Evolutionary conservation across 2,329 filamentous ascomycete genomes (phyloP).

Genomic region (Cordyceps tenuipes): DNA sequence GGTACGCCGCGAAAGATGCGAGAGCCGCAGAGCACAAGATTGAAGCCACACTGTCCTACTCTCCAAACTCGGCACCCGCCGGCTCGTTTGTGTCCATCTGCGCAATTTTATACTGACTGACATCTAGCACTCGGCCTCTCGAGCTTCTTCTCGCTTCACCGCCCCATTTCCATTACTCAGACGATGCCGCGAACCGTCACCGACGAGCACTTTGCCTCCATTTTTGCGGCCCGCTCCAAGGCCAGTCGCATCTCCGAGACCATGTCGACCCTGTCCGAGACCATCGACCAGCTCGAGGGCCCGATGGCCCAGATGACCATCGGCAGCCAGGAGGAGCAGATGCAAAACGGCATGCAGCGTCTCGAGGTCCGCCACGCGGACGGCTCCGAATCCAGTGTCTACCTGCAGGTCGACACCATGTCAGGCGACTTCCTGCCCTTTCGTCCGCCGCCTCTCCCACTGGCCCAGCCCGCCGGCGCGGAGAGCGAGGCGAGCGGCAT

Average conservation of each 20-base stretch:
- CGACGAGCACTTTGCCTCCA: conserved; percentile 70
- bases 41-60: not conserved
- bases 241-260: conserved; percentile 49
- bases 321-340: conserved; percentile 31
- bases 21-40: too few relatives aligned
- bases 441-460: conserved; percentile 72
- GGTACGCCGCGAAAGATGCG: conserved; percentile 35
- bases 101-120: conserved; percentile 13
- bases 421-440: conserved; percentile 70
- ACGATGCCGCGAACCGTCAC: conserved; percentile 67
- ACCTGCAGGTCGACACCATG: conserved; percentile 60
- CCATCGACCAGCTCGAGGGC: conserved; percentile 51
- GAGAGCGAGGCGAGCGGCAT: conserved; percentile 23
- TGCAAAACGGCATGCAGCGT: conserved; percentile 39
- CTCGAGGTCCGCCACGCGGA: conserved; percentile 48
- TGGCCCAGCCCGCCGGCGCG: conserved; percentile 40
- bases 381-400: conserved; percentile 49
- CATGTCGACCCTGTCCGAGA: conserved; percentile 56
- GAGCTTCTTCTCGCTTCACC: conserved; percentile 91
- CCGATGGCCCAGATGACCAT: conserved; percentile 48
- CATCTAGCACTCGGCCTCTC: conserved; percentile 74
- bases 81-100: not conserved
- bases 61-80: not conserved
- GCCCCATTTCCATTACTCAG: conserved; percentile 82
- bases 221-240: conserved; percentile 58